Evolutionary conservation across 192 early-diverging fungal genomes (phyloP), one percentile per base, ranked within the genome.

Genomic region (Coemansia sp.): DNA sequence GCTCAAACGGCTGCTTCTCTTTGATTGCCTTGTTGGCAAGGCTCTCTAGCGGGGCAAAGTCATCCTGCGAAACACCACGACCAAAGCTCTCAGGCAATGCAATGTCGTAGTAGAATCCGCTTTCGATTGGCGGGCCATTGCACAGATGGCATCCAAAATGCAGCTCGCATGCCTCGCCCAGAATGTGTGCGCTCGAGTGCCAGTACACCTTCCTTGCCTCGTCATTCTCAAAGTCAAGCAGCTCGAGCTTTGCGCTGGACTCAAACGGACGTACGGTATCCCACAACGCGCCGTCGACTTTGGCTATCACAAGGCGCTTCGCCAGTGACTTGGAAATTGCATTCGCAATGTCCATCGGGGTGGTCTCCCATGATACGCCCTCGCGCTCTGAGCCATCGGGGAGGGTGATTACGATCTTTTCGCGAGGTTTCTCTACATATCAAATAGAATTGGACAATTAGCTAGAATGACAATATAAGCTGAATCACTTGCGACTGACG

Each of bases 41-140:
- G n/a, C 86, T 88, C 74, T 98, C 94, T 61, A 99, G 87, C 43
- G 86, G 79, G 29, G 90, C 75, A 78, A 92, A 99, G 81, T 99
- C 97, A 21, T 72, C 58, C 80, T 91, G 87, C 26, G 85, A 68
- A n/a, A 97, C 94, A 61, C 84, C 68, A 59, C 91, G 91, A 51
- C 58, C 53, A 63, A 65, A 61, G n/a, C 7, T 39, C 42, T 92
- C 90, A 13, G 84, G 79, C 67, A 92, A 87, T 16, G 86, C 89
- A 90, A 99, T 96, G 65, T 99, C 94, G 83, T 99, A 99, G 84
- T 93, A 99, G 84, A 97, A 96, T 16, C 92, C 93, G 63, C 92
- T 89, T 65, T 99, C 94, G 63, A 94, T 84, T 59, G 97, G 96
- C 46, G 94, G 96, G 58, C 95, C 96, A 67, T 97, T 89, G 82